Percentiles rank a stretch among this genome's conserved stretches.
phyloP scores from a whole-genome alignment of 495 filamentous ascomycete species.

The Neurospora sp. region DNA sequence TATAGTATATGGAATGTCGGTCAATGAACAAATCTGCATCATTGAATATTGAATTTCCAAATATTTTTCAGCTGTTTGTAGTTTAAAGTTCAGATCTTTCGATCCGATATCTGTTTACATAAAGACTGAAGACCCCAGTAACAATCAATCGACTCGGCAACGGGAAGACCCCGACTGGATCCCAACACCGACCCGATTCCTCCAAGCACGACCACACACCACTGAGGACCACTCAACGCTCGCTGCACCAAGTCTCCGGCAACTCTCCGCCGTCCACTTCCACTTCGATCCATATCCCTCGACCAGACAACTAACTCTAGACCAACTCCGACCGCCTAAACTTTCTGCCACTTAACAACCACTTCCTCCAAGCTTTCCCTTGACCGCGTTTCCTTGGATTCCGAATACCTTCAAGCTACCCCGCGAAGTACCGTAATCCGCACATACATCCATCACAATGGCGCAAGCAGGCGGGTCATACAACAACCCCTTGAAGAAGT shows the following conservation, averaged over 20 bases:
- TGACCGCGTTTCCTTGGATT: background rate
- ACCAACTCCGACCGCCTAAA: background rate
- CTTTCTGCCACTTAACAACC: background rate
- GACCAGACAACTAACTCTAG: background rate
- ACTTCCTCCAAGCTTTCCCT: background rate
- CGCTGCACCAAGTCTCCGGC: background rate
- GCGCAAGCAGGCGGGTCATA: slow-evolving; percentile 64
- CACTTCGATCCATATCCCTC: background rate
- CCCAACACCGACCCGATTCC: background rate
- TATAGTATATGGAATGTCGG: background rate
- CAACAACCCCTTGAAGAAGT: slow-evolving; percentile 99
- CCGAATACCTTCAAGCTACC: background rate
- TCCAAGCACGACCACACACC: background rate
- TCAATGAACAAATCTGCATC: background rate
- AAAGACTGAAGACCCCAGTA: background rate
- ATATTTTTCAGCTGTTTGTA: background rate
- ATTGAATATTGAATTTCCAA: background rate
- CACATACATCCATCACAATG: slow-evolving; percentile 22
- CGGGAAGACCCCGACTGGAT: background rate
- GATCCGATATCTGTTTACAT: background rate
- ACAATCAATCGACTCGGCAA: background rate
- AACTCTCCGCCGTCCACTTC: background rate
- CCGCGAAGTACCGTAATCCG: background rate
- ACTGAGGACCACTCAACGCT: background rate
- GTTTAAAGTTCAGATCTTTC: background rate